phyloP scores from a whole-genome alignment of 2,329 filamentous ascomycete species.

The Mycogone perniciosa region DNA sequence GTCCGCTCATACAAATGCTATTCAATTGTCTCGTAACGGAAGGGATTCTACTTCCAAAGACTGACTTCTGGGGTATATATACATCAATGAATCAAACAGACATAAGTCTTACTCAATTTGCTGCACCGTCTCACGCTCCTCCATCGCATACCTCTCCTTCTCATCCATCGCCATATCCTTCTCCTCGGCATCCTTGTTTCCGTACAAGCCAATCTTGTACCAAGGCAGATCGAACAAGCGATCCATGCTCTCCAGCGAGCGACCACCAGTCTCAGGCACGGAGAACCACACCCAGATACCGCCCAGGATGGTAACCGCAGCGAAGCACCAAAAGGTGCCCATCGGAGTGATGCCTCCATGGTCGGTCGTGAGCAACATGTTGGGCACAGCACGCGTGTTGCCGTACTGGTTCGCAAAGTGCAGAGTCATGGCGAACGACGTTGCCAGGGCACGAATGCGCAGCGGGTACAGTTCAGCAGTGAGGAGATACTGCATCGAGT shows the following conservation, averaged over 20 bases:
- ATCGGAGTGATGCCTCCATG: constrained; percentile 47
- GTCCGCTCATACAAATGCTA: too few species aligned
- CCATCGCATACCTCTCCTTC: constrained; percentile 35
- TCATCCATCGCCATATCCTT: constrained; percentile 38
- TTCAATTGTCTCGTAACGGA: too few species aligned
- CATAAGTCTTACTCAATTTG: constrained; percentile 31
- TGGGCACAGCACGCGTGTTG: constrained; percentile 66
- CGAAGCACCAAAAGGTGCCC: constrained; percentile 75
- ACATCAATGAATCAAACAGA: background rate
- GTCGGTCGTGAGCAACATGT: constrained; percentile 55
- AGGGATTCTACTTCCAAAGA: too few species aligned
- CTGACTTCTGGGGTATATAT: too few species aligned
- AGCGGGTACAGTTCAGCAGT: constrained; percentile 74
- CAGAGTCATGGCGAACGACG: constrained; percentile 67
- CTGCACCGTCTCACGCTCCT: constrained; percentile 23
- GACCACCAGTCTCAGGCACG: constrained; percentile 65
- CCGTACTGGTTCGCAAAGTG: constrained; percentile 78
- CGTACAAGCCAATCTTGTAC: constrained; percentile 62
- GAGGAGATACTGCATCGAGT: constrained; percentile 71
- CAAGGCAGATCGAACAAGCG: constrained; percentile 65
- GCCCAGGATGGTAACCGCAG: constrained; percentile 60
- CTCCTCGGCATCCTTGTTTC: constrained; percentile 45
- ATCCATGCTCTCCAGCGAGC: constrained; percentile 64
- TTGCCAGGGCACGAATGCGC: constrained; percentile 63
- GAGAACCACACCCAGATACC: constrained; percentile 65